phyloP scores from a whole-genome alignment of 1,284 basidiomycete species.

The Cystobasidium slooffiae region DNA sequence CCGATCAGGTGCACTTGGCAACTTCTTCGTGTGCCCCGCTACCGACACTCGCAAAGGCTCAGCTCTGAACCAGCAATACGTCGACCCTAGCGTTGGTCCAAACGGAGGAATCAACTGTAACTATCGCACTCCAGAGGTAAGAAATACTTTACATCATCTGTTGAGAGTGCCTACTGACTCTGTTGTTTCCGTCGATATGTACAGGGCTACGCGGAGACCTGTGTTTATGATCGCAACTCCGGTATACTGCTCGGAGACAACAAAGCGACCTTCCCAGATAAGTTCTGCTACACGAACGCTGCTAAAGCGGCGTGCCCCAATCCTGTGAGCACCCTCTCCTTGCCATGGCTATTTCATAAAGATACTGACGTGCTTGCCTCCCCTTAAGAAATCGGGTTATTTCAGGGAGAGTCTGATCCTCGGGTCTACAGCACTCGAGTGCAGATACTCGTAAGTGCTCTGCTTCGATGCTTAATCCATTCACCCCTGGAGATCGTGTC shows the following conservation, averaged over 20 bases:
- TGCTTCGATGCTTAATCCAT: neutral
- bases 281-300: slow-evolving; percentile 23
- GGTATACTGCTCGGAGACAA: slow-evolving; percentile 26
- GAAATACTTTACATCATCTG: neutral
- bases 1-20: slow-evolving; percentile 11
- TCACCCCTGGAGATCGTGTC: no score
- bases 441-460: slow-evolving; percentile 29
- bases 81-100: slow-evolving; percentile 23
- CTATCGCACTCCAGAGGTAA: slow-evolving; percentile 20
- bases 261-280: slow-evolving; percentile 32
- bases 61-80: slow-evolving; percentile 11
- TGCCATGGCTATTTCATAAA: neutral
- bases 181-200: neutral
- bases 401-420: slow-evolving; percentile 25
- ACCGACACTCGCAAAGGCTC: slow-evolving; percentile 17
- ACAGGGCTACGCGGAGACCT: slow-evolving; percentile 26
- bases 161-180: neutral
- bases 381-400: neutral
- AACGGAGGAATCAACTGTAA: slow-evolving; percentile 34
- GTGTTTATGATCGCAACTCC: slow-evolving; percentile 29
- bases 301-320: slow-evolving; percentile 21
- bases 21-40: slow-evolving; percentile 27
- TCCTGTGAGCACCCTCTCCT: slow-evolving; percentile 6
- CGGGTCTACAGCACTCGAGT: slow-evolving; percentile 25
- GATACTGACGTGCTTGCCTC: slow-evolving; percentile 4